These are phyloP conservation scores for Salix dunnii DNA, from an alignment of 345 rosid genomes.

Conservation along the genomic window DNA sequence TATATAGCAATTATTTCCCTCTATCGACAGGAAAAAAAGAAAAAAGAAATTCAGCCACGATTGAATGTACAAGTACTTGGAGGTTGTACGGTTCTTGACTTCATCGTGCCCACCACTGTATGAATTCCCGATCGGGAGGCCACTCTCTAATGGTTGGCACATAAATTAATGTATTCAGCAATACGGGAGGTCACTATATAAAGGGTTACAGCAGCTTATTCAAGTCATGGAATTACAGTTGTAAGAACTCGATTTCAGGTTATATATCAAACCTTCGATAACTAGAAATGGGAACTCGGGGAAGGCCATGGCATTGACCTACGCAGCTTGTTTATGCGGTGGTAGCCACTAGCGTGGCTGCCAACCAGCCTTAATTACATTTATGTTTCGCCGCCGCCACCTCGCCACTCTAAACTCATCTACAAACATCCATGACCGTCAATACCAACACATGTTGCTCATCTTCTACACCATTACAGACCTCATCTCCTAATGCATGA, in stretches of 20 bases:
- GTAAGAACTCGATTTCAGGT: background rate
- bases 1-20: background rate
- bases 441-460: background rate
- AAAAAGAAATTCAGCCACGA: background rate
- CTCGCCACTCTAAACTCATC: background rate
- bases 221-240: background rate
- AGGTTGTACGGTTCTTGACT: background rate
- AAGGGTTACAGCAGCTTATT: background rate
- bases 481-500: background rate
- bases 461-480: background rate
- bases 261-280: background rate
- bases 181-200: background rate
- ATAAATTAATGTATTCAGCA: background rate
- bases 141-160: background rate
- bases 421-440: background rate
- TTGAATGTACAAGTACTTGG: background rate
- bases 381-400: background rate
- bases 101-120: background rate
- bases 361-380: background rate
- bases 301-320: background rate
- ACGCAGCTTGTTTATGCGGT: background rate
- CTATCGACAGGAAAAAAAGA: background rate
- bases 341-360: background rate
- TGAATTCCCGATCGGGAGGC: background rate
- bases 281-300: background rate